These are phyloP conservation scores for Trichoderma atrobrunneum DNA, from an alignment of 2,329 filamentous ascomycete species.

Conservation along the genomic window DNA sequence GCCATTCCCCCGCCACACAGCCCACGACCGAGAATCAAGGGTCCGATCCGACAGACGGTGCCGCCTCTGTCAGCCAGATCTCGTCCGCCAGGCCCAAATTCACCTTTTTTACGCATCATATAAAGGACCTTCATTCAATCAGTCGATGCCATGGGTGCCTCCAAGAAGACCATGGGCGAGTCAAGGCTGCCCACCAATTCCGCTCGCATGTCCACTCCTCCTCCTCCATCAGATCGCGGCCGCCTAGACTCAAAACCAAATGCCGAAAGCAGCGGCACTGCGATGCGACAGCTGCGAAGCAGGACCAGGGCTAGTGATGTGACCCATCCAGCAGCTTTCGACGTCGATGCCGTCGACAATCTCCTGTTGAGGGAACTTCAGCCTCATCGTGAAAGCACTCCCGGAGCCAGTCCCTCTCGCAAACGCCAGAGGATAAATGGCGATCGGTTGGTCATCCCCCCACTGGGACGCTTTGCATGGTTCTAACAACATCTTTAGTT, in stretches of 20 bases:
- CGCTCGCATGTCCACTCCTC: slow-evolving; percentile 43
- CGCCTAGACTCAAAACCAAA: slow-evolving; percentile 43
- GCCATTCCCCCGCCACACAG: slow-evolving; percentile 1
- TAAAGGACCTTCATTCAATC: slow-evolving; percentile 21
- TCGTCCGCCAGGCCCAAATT: not conserved
- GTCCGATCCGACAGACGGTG: slow-evolving; percentile 11
- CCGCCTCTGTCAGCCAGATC: slow-evolving; percentile 8
- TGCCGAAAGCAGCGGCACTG: slow-evolving; percentile 31
- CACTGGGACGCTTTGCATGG: not conserved
- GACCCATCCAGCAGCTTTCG: slow-evolving; percentile 39
- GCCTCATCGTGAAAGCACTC: slow-evolving; percentile 51
- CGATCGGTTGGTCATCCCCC: slow-evolving; percentile 49
- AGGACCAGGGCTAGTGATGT: slow-evolving; percentile 37
- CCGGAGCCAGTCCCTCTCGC: slow-evolving; percentile 53
- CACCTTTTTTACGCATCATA: not conserved
- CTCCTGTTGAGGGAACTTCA: slow-evolving; percentile 53
- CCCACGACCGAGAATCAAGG: slow-evolving; percentile 3
- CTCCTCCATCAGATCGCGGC: slow-evolving; percentile 43
- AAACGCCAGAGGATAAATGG: slow-evolving; percentile 60
- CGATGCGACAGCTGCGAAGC: slow-evolving; percentile 36
- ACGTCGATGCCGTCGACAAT: slow-evolving; percentile 49
- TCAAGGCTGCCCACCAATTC: slow-evolving; percentile 34
- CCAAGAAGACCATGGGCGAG: slow-evolving; percentile 35
- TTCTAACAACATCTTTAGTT: slow-evolving; percentile 55
- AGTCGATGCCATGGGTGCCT: slow-evolving; percentile 31